Evolutionary conservation across 2,329 filamentous ascomycete species (phyloP).

Genomic region (Claviceps pazoutovae): DNA sequence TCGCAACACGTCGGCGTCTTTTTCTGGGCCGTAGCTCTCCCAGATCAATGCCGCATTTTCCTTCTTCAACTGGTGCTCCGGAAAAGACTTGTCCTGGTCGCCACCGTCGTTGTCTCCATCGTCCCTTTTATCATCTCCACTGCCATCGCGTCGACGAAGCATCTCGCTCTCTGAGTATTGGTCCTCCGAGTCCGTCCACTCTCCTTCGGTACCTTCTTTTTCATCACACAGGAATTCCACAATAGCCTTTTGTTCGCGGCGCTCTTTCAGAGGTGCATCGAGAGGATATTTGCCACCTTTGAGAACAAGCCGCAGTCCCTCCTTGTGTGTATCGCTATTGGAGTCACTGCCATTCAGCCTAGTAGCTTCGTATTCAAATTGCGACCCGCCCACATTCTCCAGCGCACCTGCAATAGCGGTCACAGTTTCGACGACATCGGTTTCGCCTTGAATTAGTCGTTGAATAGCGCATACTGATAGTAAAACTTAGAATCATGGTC

Average conservation of each 20-base stretch:
- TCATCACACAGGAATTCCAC: slow-evolving; percentile 76
- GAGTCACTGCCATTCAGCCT: slow-evolving; percentile 52
- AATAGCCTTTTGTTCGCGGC: slow-evolving; percentile 55
- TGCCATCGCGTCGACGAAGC: background rate
- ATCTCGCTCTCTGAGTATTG: slow-evolving; percentile 4
- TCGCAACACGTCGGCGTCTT: slow-evolving; percentile 48
- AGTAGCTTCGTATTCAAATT: slow-evolving; percentile 51
- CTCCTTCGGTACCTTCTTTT: slow-evolving; percentile 59
- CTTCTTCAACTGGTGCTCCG: slow-evolving; percentile 40
- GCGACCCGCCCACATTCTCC: slow-evolving; percentile 37
- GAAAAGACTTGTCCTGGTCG: slow-evolving; percentile 24
- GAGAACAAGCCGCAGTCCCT: slow-evolving; percentile 60
- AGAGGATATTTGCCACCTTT: slow-evolving; percentile 41
- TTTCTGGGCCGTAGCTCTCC: slow-evolving; percentile 52
- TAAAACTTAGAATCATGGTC: background rate
- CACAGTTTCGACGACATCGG: slow-evolving; percentile 38
- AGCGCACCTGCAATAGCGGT: slow-evolving; percentile 66
- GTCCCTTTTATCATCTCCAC: slow-evolving; percentile 19
- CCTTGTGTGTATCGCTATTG: slow-evolving; percentile 48
- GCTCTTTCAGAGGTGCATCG: slow-evolving; percentile 35
- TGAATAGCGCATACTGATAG: slow-evolving; percentile 60
- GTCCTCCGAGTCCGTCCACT: slow-evolving; percentile 40
- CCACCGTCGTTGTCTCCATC: slow-evolving; percentile 17
- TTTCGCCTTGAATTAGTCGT: slow-evolving; percentile 36
- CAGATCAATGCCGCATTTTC: slow-evolving; percentile 56